Base-by-base conservation (phyloP, 2,329 filamentous ascomycete species). In the Xenoacremonium recifei region DNA sequence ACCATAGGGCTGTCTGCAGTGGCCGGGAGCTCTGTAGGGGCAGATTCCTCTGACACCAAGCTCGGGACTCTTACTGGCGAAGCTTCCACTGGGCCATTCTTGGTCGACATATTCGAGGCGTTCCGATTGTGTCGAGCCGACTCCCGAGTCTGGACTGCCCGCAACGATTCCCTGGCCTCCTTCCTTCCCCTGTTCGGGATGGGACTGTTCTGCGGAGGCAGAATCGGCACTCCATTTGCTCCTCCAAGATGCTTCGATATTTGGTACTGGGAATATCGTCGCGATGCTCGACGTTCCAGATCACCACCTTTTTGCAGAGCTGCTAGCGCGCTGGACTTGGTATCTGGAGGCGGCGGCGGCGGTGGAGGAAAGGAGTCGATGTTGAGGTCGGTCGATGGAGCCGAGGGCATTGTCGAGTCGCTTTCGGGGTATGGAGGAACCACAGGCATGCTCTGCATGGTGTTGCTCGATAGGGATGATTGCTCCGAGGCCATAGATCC, bases 261-360 rank as follows among this genome's bases (percentile, higher is more conserved):
- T 60, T 99, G 93, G 62, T 97, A 99, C 39, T 90, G 87, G 2
- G 93, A 97, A 62, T 97, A 99, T 58, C 93, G 78, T 53, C 92
- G 79, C 12, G 93, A 99, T 1, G 93, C 93, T 61, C 93, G 80
- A 60, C 93, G 81, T 67, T 99, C 93, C 37, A 99, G 71, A 53
- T 96, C 91, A 16, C 92, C 92, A 23, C 91, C 91, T 65, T 90
- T 82, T 66, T 97, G 93, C 51, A 99, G 68, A 37, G 91, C 90
- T 36, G 89, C 89, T 39, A 99, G 72, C 5, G 93, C 93, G 70
- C 95, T 95, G 56, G 93, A 87, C 55, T 90, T 84, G 56, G 87
- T 87, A 39, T 89, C 87, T 3, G 65, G 65, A 2, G 89, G 87
- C n/a, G 69, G 63, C 1, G 69, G 69, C 3, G 89, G 88, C 2